Evolutionary conservation across 2,329 filamentous ascomycete genomes (phyloP).

Genomic region (Talaromyces sp.): DNA sequence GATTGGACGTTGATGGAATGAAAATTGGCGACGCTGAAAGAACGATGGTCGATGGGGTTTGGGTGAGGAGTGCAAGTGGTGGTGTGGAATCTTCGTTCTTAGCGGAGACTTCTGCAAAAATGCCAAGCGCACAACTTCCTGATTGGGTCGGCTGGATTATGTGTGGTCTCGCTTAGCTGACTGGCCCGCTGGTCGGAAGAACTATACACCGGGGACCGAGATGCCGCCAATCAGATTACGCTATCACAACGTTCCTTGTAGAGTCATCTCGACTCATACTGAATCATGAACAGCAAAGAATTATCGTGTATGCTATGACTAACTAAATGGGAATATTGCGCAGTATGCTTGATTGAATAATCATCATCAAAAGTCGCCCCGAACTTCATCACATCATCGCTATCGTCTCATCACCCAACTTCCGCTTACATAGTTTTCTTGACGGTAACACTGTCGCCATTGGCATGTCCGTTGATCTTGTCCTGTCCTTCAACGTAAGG

Average conservation of each 20-base stretch:
- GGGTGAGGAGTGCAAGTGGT: not conserved
- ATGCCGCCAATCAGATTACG: conserved; percentile 9
- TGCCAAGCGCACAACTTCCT: conserved; percentile 10
- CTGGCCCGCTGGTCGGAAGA: not conserved
- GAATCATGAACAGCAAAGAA: not conserved
- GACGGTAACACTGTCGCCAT: conserved; percentile 19
- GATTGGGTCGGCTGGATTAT: not conserved
- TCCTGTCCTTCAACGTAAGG: conserved; percentile 50
- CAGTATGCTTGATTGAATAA: not conserved
- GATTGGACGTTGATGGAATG: conserved; percentile 36
- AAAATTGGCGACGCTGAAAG: conserved; percentile 12
- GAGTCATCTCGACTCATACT: conserved; percentile 10
- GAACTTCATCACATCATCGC: conserved; percentile 14
- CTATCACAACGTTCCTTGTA: not conserved
- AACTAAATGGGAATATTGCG: conserved; percentile 4
- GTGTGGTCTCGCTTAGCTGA: conserved; percentile 24
- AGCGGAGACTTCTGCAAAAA: not conserved
- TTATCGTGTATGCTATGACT: conserved; percentile 3
- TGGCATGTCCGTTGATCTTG: conserved; percentile 23
- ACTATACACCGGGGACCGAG: not conserved
- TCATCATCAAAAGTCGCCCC: not conserved
- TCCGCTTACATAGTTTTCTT: conserved; percentile 11
- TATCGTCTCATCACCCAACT: not conserved
- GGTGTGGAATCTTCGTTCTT: conserved; percentile 5
- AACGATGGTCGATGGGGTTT: conserved; percentile 35